Percentiles rank a stretch among this genome's conserved stretches.
Evolutionary conservation across 805 yeast genomes (phyloP).

Genomic region (Kodamaea hsintzibuensis): DNA sequence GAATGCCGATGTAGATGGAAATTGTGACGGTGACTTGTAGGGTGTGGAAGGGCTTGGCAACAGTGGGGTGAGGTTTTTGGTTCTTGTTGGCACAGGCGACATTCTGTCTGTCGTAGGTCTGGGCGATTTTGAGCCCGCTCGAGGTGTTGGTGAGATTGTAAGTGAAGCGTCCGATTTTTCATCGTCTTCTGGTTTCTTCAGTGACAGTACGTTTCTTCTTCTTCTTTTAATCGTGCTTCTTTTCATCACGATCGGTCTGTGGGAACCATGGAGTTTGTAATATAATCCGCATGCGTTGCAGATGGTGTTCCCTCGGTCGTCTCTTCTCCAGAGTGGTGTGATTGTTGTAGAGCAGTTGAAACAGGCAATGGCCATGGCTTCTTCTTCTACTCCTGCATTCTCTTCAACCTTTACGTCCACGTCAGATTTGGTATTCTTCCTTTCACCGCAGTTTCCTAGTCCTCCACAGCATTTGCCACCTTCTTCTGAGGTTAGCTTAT

Average conservation of each 20-base stretch:
- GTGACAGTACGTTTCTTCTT: slow-evolving; percentile 42
- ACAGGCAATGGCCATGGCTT: slow-evolving; percentile 68
- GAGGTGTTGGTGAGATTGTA: neutral
- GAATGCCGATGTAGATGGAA: neutral
- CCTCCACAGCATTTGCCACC: slow-evolving; percentile 5
- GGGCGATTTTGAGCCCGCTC: neutral
- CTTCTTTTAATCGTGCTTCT: slow-evolving; percentile 73
- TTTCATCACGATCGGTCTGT: slow-evolving; percentile 76
- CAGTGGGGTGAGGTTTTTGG: neutral
- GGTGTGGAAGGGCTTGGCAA: neutral
- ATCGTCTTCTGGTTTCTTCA: slow-evolving; percentile 3
- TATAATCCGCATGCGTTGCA: slow-evolving; percentile 90
- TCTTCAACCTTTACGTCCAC: neutral
- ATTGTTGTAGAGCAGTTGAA: slow-evolving; percentile 82
- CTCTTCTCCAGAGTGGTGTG: slow-evolving; percentile 86
- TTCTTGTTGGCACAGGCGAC: neutral
- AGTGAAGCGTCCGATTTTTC: neutral
- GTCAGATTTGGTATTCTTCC: slow-evolving; percentile 1
- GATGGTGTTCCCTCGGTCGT: slow-evolving; percentile 76
- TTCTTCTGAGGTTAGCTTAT: slow-evolving; percentile 7
- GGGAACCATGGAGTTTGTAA: slow-evolving; percentile 70
- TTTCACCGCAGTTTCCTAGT: slow-evolving; percentile 1
- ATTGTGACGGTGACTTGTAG: neutral
- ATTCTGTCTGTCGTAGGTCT: neutral
- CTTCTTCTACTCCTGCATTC: slow-evolving; percentile 18